phyloP scores from a whole-genome alignment of 306 rosid species.

The Corylus heterophylla region DNA sequence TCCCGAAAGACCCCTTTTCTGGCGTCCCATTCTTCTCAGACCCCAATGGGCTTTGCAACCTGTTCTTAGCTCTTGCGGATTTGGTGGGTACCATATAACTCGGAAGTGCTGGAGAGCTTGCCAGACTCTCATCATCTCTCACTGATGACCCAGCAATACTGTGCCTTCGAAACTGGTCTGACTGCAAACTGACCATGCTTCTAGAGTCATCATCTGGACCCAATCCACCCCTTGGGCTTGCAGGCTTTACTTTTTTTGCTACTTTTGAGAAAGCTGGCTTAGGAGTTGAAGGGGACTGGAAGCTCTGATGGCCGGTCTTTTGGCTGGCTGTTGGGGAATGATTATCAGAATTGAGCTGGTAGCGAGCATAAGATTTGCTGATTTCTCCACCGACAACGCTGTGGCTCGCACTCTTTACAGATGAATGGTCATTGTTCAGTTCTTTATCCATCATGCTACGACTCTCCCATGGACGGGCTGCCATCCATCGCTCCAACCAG shows the following conservation, averaged over 20 bases:
- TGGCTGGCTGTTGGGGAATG: conserved; percentile 81
- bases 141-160: conserved; percentile 63
- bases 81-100: conserved; percentile 88
- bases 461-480: conserved; percentile 76
- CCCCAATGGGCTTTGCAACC: conserved; percentile 70
- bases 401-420: conserved; percentile 59
- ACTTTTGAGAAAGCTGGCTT: conserved; percentile 48
- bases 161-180: conserved; percentile 78
- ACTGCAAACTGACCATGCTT: conserved; percentile 67
- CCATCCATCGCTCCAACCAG: conserved; percentile 99
- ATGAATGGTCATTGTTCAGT: conserved; percentile 49
- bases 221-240: conserved; percentile 64
- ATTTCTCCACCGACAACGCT: conserved; percentile 72
- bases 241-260: conserved; percentile 54
- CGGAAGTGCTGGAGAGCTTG: conserved; percentile 68
- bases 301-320: conserved; percentile 50
- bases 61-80: conserved; percentile 86
- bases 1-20: conserved; percentile 57
- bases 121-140: conserved; percentile 79
- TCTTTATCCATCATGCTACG: conserved; percentile 59
- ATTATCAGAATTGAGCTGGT: conserved; percentile 78
- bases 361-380: conserved; percentile 84
- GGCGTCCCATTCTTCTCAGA: conserved; percentile 52
- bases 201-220: conserved; percentile 63
- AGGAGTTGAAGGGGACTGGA: conserved; percentile 66